These are phyloP conservation scores for Henckelia pumila DNA, from an alignment of 257 asterid genomes.

Conservation along the genomic window DNA sequence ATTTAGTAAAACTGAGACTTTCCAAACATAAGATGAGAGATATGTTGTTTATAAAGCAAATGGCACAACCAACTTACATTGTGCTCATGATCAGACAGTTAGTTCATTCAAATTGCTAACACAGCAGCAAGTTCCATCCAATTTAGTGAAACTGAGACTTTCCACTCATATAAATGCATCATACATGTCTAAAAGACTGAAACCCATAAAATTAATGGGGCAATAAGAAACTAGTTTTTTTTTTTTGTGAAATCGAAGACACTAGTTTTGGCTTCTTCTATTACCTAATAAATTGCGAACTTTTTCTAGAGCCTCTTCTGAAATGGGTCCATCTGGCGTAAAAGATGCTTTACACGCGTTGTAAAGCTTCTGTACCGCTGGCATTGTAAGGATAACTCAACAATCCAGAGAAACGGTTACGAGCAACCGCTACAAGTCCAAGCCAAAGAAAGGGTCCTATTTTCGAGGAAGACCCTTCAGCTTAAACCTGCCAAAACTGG, in stretches of 20 bases:
- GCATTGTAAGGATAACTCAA: conserved; percentile 63
- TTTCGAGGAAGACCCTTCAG: conserved; percentile 43
- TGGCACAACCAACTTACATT: conserved; percentile 16
- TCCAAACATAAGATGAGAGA: not conserved
- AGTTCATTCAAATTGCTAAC: not conserved
- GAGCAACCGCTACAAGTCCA: conserved; percentile 29
- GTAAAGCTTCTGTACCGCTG: conserved; percentile 96
- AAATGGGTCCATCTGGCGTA: conserved; percentile 83
- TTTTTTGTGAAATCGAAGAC: no score
- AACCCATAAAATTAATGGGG: conserved; percentile 7
- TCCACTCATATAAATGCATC: conserved; percentile 13
- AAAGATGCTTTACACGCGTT: conserved; percentile 89
- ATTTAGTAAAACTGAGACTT: not conserved
- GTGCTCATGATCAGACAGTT: conserved; percentile 17
- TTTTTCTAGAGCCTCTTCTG: conserved; percentile 89
- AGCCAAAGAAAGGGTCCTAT: conserved; percentile 44
- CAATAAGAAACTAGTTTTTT: conserved; percentile 16
- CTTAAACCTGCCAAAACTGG: conserved; percentile 31
- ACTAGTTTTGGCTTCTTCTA: conserved; percentile 19
- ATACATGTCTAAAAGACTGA: conserved; percentile 6
- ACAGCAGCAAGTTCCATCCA: conserved; percentile 2
- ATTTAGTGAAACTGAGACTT: not conserved
- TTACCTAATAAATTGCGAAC: conserved; percentile 83
- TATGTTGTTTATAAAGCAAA: conserved; percentile 10
- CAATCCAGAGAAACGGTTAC: conserved; percentile 25